Evolutionary conservation across 164 flowering plant species (phyloP).

Genomic region (Nelumbo lutea): DNA sequence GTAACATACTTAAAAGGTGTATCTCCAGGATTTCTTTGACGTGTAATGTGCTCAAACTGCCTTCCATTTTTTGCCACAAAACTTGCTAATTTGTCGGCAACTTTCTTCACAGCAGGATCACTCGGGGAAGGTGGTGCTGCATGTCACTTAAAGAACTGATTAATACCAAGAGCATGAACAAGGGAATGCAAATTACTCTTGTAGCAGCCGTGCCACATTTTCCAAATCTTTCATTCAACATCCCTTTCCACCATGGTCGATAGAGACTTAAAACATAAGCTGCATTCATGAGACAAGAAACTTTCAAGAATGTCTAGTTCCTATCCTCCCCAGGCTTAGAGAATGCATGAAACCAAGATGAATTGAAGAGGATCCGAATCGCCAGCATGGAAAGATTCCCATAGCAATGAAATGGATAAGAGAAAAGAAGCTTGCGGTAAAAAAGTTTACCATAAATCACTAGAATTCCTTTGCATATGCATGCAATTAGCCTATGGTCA

Average conservation of each 20-base stretch:
- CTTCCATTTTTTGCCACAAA: slow-evolving; percentile 98
- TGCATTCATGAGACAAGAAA: slow-evolving; percentile 86
- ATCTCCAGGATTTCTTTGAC: slow-evolving; percentile 93
- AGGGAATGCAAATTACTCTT: slow-evolving; percentile 90
- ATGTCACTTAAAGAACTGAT: slow-evolving; percentile 98
- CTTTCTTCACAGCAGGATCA: slow-evolving; percentile 91
- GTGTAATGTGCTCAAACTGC: slow-evolving; percentile 82
- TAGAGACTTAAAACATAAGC: slow-evolving; percentile 61
- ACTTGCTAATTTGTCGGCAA: slow-evolving; percentile 93
- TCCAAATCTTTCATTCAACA: slow-evolving; percentile 76
- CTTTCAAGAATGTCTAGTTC: slow-evolving; percentile 64
- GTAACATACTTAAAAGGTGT: slow-evolving; percentile 85
- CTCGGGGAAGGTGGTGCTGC: slow-evolving; percentile 94
- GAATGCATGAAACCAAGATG: slow-evolving; percentile 20
- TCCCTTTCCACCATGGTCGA: slow-evolving; percentile 81
- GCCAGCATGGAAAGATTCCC: not conserved
- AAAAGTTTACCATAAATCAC: too few relatives aligned
- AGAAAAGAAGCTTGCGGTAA: not conserved
- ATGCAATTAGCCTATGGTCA: too few relatives aligned
- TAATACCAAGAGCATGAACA: slow-evolving; percentile 97
- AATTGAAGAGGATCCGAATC: slow-evolving; percentile 7
- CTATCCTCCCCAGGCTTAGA: slow-evolving; percentile 29
- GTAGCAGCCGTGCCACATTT: slow-evolving; percentile 83
- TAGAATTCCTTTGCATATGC: too few relatives aligned
- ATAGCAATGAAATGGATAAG: not conserved